A percentile compares a stretch with the other conserved stretches of the same genome.
Conservation (phyloP, 139 green algal genomes). For the Haematococcus sp. region DNA sequence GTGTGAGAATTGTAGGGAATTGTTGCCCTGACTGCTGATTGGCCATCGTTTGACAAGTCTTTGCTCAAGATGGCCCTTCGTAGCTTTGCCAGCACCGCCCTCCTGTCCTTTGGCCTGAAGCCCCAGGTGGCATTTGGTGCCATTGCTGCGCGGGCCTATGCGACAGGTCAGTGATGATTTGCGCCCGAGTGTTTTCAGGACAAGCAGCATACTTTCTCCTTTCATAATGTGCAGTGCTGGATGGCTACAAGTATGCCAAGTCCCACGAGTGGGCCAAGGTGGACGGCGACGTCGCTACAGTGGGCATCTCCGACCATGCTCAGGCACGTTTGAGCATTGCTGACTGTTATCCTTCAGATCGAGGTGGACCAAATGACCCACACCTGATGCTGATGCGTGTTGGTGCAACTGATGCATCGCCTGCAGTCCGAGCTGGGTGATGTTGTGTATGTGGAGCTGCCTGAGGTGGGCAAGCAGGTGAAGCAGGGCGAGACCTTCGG, state of each 20-base stretch:
- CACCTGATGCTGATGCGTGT: background rate
- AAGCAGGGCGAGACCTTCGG: constrained; percentile 86
- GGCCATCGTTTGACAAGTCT: no score
- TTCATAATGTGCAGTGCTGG: constrained; percentile 44
- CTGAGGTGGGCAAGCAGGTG: constrained; percentile 87
- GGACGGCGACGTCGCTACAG: constrained; percentile 79
- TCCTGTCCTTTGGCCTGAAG: constrained; percentile 27
- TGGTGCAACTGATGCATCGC: background rate
- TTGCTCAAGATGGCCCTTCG: constrained; percentile 27
- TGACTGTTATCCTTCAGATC: constrained; percentile 1
- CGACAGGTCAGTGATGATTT: constrained; percentile 16
- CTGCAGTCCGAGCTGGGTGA: constrained; percentile 90
- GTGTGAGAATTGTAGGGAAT: no score
- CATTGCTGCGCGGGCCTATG: constrained; percentile 8
- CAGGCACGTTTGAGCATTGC: constrained; percentile 63
- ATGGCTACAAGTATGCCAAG: constrained; percentile 72
- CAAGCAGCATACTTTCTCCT: background rate
- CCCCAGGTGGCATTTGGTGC: background rate
- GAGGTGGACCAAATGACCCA: background rate
- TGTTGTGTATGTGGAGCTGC: constrained; percentile 97
- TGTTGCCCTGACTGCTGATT: no score
- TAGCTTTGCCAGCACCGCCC: constrained; percentile 9
- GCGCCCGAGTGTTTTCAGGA: background rate
- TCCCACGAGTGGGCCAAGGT: constrained; percentile 90
- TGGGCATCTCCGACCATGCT: constrained; percentile 96